Conservation (phyloP, 139 green algal genomes). For the Marvania coccoides region DNA sequence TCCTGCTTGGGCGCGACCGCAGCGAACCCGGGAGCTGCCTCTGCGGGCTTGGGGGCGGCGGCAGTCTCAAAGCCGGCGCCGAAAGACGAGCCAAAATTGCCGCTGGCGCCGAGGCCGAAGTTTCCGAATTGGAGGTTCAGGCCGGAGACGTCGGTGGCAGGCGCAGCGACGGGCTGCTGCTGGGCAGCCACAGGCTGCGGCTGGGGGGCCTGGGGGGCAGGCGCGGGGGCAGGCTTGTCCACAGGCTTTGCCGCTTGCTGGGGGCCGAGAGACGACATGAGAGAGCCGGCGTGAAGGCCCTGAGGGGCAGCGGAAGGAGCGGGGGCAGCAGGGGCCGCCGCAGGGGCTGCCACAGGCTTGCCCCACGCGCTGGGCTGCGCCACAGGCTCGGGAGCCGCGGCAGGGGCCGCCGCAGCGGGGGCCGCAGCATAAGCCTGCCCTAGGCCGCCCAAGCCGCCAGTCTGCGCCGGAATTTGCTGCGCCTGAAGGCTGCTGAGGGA, state of each 20-base stretch:
- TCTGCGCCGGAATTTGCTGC: no score
- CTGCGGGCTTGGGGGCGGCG: neutral
- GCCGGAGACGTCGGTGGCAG: slow-evolving; percentile 9
- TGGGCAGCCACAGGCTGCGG: neutral
- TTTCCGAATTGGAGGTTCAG: slow-evolving; percentile 42
- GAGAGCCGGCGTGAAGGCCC: neutral
- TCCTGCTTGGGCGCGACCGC: slow-evolving; percentile 5
- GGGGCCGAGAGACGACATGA: slow-evolving; percentile 25
- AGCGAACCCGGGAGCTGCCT: neutral
- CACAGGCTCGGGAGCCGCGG: neutral
- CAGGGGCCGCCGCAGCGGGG: neutral
- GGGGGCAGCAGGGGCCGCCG: neutral
- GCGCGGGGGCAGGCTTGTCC: neutral
- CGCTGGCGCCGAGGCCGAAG: slow-evolving; percentile 23
- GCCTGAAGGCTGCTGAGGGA: no score
- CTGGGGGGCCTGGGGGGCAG: neutral
- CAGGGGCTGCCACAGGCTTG: slow-evolving; percentile 5
- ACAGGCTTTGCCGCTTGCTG: neutral
- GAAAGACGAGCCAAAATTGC: slow-evolving; percentile 15
- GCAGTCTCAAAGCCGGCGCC: slow-evolving; percentile 2
- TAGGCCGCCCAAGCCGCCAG: no score
- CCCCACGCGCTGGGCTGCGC: slow-evolving; percentile 17
- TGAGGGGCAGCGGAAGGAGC: slow-evolving; percentile 1
- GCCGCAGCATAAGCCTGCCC: no score
- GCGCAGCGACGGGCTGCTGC: neutral